Evolutionary conservation across 129 eudicot genomes (phyloP), one percentile per base, ranked within the genome.

Genomic region (Flaveria brownii): DNA sequence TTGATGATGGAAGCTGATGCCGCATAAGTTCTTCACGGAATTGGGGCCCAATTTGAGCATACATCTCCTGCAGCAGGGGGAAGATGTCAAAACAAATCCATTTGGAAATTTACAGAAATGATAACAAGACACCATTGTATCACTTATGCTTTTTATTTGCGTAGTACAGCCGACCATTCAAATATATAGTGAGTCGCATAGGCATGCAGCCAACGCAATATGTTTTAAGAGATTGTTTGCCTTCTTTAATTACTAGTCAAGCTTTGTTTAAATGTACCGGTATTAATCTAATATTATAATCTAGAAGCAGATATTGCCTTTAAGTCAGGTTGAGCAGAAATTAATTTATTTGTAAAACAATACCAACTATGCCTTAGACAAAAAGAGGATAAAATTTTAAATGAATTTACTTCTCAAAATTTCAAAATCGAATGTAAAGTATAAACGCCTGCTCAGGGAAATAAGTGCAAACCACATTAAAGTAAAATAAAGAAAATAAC

Each of bases 31-130:
- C 98, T 68, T 94, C 99, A 30, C 86, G 91, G 65, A 94, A 91
- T 78, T 94, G 99, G 73, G 97, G 91, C 81, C 99, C 99, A 83
- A 86, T 89, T 70, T 91, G 97, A 61, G 87, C 79, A 77, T 94
- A 91, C 99, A 94, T 94, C 78, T 91, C 99, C 98, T 93, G 98
- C 73, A 81, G 22, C 77, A 68, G 18, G 67, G 10, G 73, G 18
- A 59, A 42, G 47, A 28, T 70, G 63, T 57, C 50, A 59, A 45
- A 74, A 77, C 12, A 16, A 42, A 77, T 67, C 17, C 51, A 36
- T 67, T 26, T 22, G 39, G 23, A 22, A 52, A 47, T 73, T 25
- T 63, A 77, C 68, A 45, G 22, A 68, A 56, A 54, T 20, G 46
- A 54, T 20, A 49, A 59, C 25, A 12, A 28, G 71, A 47, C 41